Percentiles rank a stretch among this genome's conserved stretches.
Evolutionary conservation across 345 rosid genomes (phyloP).

Genomic region (Salix purpurea): DNA sequence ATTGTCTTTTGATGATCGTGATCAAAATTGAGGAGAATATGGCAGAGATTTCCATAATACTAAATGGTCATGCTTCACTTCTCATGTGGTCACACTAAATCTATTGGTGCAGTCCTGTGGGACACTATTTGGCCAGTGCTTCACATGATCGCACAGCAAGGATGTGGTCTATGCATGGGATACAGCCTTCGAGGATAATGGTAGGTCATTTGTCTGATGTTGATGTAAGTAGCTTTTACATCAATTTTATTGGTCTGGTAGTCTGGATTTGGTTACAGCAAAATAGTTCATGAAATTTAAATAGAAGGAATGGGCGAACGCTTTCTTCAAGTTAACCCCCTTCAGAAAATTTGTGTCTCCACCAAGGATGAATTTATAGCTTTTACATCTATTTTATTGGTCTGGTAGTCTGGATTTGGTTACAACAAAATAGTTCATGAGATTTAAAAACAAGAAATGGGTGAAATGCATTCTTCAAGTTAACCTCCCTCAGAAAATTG

Average conservation of each 20-base stretch:
- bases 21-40: neutral
- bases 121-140: slow-evolving; percentile 90
- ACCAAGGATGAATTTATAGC: neutral
- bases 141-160: slow-evolving; percentile 97
- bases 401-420: neutral
- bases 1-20: neutral
- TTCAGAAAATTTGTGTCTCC: too few species aligned
- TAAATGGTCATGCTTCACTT: slow-evolving; percentile 11
- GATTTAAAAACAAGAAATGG: neutral
- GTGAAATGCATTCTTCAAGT: neutral
- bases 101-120: slow-evolving; percentile 67
- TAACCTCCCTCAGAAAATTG: neutral
- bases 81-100: slow-evolving; percentile 11
- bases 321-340: too few species aligned
- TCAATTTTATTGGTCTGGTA: neutral
- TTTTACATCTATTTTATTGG: neutral
- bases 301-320: neutral
- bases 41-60: neutral
- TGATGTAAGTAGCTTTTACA: slow-evolving; percentile 52
- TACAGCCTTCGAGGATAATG: slow-evolving; percentile 88
- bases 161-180: slow-evolving; percentile 92
- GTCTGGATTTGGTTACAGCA: neutral
- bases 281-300: neutral
- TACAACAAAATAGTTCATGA: neutral
- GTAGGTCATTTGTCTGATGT: slow-evolving; percentile 99